Conservation (phyloP, 768 basidiomycete genomes). For the Collybia nuda region DNA sequence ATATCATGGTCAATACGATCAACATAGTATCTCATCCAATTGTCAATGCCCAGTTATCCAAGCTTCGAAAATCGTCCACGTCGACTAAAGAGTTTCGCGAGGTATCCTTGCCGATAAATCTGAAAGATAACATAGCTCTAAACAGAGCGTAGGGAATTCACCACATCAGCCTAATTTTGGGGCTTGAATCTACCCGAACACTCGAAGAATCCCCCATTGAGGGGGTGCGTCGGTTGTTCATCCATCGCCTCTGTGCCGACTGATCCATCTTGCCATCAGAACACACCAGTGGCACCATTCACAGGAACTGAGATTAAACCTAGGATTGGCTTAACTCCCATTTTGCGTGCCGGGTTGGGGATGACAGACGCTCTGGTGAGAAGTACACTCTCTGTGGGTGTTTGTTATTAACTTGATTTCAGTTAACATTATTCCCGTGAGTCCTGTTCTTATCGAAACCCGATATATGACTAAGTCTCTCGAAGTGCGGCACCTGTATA, state of each 20-base stretch:
- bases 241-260: slow-evolving; percentile 1
- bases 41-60: slow-evolving; percentile 71
- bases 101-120: slow-evolving; percentile 31
- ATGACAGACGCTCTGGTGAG: slow-evolving; percentile 84
- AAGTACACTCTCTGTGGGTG: background rate
- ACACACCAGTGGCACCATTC: slow-evolving; percentile 80
- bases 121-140: background rate
- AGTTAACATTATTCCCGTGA: slow-evolving; percentile 81
- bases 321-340: slow-evolving; percentile 83
- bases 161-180: slow-evolving; percentile 74
- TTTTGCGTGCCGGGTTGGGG: slow-evolving; percentile 89
- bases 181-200: slow-evolving; percentile 77
- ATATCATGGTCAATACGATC: slow-evolving; percentile 30
- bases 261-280: slow-evolving; percentile 33
- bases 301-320: slow-evolving; percentile 75
- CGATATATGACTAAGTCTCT: background rate
- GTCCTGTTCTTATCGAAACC: slow-evolving; percentile 23
- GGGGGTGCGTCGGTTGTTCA: slow-evolving; percentile 44
- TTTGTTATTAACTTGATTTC: slow-evolving; percentile 4
- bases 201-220: slow-evolving; percentile 63
- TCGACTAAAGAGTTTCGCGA: slow-evolving; percentile 77
- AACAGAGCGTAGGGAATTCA: slow-evolving; percentile 57
- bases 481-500: slow-evolving; percentile 78
- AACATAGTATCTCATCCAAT: slow-evolving; percentile 70
- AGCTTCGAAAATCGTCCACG: slow-evolving; percentile 61